Base-by-base conservation (phyloP, 805 yeast species). In the Sugiyamaella lignohabitans region DNA sequence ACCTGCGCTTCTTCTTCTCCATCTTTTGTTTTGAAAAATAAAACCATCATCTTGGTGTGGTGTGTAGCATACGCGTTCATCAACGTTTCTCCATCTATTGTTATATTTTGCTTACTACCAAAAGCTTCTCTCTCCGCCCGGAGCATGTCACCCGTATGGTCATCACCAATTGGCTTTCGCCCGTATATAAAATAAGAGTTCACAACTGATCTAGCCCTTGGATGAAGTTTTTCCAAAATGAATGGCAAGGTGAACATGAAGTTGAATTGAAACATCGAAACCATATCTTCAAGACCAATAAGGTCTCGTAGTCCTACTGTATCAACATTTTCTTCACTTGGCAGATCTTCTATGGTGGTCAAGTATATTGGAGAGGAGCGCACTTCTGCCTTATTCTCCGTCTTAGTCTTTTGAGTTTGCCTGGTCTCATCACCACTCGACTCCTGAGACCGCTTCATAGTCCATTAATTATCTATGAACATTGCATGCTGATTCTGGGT, bases 11-110 rank as follows among this genome's bases (percentile, higher is more conserved):
- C 23, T 22, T 44, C 37, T 1, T 21, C 37, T 1, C 34, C 40
- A 8, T 27, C 32, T 8, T 14, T 14, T 1, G 49, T 51, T 5
- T 34, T 35, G 37, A 51, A 57, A 39, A 47, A 40, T 17, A 62
- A 47, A 4, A 64, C 57, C 68, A 64, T 64, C 42, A 64, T 27
- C 42, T 64, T 64, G 21, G 65, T 48, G 43, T 64, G 68, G 40
- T 64, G 68, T 3, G 65, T 55, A 2, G 58, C 62, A 48, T 48
- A 62, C 36, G 27, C 55, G 38, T 45, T 47, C 20, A 46, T 42
- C 24, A 62, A 32, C 11, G 32, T 16, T 5, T 53, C 57, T 6
- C 51, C 52, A 23, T 53, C 55, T n/a, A 56, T 40, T 5, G 32
- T 20, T n/a, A 59, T 52, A 34, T 59, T 59, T 19, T 44, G 39